Evolutionary conservation across 768 basidiomycete species (phyloP).

Genomic region (Lactarius hengduanensis): DNA sequence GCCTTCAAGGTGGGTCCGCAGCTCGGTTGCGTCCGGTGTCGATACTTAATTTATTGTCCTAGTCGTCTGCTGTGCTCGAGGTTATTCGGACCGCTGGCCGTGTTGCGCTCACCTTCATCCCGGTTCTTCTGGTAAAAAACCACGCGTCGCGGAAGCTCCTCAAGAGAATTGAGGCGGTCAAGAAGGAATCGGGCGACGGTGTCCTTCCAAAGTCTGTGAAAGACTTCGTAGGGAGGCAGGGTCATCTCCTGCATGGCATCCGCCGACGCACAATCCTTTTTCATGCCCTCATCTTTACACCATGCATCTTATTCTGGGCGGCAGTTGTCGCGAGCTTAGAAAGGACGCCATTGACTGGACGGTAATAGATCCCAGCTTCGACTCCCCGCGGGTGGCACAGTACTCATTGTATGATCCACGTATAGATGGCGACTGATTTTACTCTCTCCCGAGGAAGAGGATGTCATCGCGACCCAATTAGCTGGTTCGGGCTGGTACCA

Average conservation of each 20-base stretch:
- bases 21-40: neutral
- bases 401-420: conserved; percentile 1
- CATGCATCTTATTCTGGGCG: conserved; percentile 59
- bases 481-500: conserved; percentile 84
- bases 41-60: conserved; percentile 20
- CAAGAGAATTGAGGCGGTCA: conserved; percentile 46
- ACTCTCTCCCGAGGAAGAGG: conserved; percentile 90
- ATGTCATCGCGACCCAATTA: conserved; percentile 79
- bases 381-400: neutral
- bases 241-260: conserved; percentile 47
- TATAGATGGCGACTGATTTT: conserved; percentile 82
- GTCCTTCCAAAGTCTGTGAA: conserved; percentile 39
- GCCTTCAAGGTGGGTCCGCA: conserved; percentile 57
- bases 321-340: conserved; percentile 74
- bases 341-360: conserved; percentile 80
- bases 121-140: conserved; percentile 62
- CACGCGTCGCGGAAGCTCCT: conserved; percentile 51
- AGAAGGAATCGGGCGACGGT: conserved; percentile 32
- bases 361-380: conserved; percentile 43
- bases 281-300: conserved; percentile 58
- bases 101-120: conserved; percentile 72
- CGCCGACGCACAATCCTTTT: conserved; percentile 49
- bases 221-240: conserved; percentile 53
- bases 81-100: conserved; percentile 67
- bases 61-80: conserved; percentile 77